Evolutionary conservation across 441 rosid genomes (phyloP), one percentile per base, ranked within the genome.

Genomic region (Sinapis alba): DNA sequence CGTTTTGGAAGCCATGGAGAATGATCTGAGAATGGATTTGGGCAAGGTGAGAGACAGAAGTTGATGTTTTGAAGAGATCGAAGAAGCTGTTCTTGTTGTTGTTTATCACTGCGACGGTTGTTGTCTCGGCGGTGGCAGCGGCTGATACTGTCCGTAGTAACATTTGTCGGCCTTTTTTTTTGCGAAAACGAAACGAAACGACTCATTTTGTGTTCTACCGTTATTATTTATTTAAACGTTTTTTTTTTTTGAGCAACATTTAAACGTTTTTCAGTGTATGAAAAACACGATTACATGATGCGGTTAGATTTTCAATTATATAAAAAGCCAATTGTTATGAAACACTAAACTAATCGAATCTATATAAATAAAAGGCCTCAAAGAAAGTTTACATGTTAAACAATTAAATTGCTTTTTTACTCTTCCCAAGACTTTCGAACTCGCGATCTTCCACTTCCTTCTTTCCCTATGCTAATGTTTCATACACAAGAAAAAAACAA

Each of bases 21-120:
- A 85, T 73, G 81, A 90, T 81, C 62, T 90, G 96, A 45, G 94
- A 78, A 77, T 92, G 96, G 53, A 82, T 72, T 76, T 89, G 91
- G 23, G 81, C 27, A 60, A 90, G 82, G 66, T 89, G 93, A 19
- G 92, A 82, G 61, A 86, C 71, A 20, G 82, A 71, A 56, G 81
- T 58, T 77, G 89, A 81, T 76, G 54, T 73, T 63, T 68, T 83
- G 70, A 90, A 84, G 81, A 90, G 88, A 62, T 69, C 76, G 54
- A 84, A 79, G 78, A 86, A 81, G 67, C 65, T 80, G 73, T 66
- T 77, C 54, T 81, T 82, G 64, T 81, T 82, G 64, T 81, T 82
- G 64, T 62, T 82, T 56, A 59, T 13, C 8, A 78, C 27, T 9
- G 19, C 62, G 23, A n/a, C 32, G 36, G 64, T 65, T 36, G 64